A percentile compares a stretch with the other conserved stretches of the same genome.
Evolutionary conservation across 768 basidiomycete species (phyloP).

Genomic region (Russula ochroleuca): DNA sequence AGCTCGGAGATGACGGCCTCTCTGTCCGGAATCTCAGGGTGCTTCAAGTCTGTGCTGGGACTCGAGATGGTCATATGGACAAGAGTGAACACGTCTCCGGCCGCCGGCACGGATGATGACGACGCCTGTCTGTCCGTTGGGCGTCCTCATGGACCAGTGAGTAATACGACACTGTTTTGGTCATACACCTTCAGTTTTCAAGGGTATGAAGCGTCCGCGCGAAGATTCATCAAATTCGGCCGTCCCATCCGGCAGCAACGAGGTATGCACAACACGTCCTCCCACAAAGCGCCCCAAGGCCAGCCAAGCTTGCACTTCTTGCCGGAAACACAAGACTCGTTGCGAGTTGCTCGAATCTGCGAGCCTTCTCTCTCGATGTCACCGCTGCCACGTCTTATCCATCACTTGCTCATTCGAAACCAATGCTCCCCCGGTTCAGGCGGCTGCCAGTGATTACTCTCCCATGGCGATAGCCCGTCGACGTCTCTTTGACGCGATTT

Average conservation of each 20-base stretch:
- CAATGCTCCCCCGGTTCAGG: conserved; percentile 29
- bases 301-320: conserved; percentile 41
- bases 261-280: not conserved
- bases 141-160: not conserved
- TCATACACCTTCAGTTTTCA: not conserved
- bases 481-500: not conserved
- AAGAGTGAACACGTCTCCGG: not conserved
- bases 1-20: conserved; percentile 23
- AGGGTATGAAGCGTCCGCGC: conserved; percentile 19
- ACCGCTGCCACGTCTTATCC: conserved; percentile 48
- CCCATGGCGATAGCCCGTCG: not conserved
- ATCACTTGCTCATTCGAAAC: conserved; percentile 46
- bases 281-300: conserved; percentile 24
- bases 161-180: not conserved
- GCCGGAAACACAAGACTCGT: conserved; percentile 47
- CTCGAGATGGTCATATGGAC: conserved; percentile 4
- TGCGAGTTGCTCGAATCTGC: conserved; percentile 47
- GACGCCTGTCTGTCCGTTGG: not conserved
- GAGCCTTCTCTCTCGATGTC: conserved; percentile 38
- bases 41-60: conserved; percentile 1
- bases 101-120: conserved; percentile 1
- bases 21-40: conserved; percentile 12
- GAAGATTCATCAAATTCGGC: not conserved
- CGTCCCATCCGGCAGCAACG: conserved; percentile 1
- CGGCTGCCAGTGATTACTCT: conserved; percentile 27